These are phyloP conservation scores for Agarophyton chilense DNA, from an alignment of 23 red algal species.

Conservation along the genomic window DNA sequence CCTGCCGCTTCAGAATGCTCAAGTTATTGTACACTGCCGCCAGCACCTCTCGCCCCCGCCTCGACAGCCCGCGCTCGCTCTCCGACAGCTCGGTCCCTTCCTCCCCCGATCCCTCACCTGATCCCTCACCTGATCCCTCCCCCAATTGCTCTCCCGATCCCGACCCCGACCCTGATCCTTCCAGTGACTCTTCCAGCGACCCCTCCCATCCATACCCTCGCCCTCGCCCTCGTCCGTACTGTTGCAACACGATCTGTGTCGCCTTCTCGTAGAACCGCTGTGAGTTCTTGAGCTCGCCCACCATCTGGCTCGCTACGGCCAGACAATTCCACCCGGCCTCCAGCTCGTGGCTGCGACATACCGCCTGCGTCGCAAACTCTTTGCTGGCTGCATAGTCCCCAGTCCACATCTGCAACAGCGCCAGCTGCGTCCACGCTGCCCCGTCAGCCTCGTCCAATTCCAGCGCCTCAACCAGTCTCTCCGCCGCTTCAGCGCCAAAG, in stretches of 20 bases:
- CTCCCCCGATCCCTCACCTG: not conserved
- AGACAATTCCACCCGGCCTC: constrained; percentile 70
- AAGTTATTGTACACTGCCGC: constrained; percentile 73
- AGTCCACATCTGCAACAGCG: constrained; percentile 61
- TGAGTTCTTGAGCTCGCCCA: constrained; percentile 37
- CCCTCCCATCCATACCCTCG: not conserved
- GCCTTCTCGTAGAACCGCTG: constrained; percentile 51
- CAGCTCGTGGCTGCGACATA: not conserved
- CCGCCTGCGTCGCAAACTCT: constrained; percentile 61
- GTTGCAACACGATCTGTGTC: not conserved
- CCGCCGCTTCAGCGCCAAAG: constrained; percentile 72
- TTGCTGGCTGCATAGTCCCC: constrained; percentile 57
- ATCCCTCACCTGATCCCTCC: not conserved
- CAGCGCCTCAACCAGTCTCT: constrained; percentile 61
- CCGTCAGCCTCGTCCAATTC: constrained; percentile 48
- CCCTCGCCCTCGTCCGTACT: not conserved
- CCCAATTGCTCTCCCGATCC: no score
- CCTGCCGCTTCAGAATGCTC: constrained; percentile 61
- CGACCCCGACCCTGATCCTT: no score
- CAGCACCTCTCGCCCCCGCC: constrained; percentile 33
- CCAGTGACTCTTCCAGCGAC: no score
- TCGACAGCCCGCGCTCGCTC: not conserved
- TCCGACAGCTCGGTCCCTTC: constrained; percentile 8
- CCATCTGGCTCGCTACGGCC: constrained; percentile 65
- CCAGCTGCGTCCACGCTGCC: constrained; percentile 66